Base-by-base conservation (phyloP, 306 rosid genomes). In the Echinosophora koreensis region DNA sequence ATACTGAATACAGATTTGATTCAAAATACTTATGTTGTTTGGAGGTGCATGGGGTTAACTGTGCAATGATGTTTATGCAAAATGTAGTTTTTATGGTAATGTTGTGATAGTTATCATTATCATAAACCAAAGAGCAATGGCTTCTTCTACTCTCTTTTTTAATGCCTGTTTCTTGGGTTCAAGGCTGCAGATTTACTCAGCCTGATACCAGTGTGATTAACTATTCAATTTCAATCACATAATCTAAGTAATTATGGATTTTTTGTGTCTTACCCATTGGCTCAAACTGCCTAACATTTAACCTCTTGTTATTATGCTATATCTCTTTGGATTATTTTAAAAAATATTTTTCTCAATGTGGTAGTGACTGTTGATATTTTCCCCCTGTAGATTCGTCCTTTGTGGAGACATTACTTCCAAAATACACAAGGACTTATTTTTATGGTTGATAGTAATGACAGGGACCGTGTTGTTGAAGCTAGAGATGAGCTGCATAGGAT, bases 341-440 rank as follows among this genome's bases (percentile, higher is more conserved):
- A 13, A 50, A 16, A 15, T 6, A 7, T 10, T 54, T 32, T 59
- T 60, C 15, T 51, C 52, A 35, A 73, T 22, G 46, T 4, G 2
- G 37, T 22, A 68, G 56, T 82, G 58, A 69, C 77, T 15, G 15
- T 54, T 34, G 17, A 39, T 54, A 7, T 76, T 72, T 62, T 63
- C 60, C 35, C 16, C 71, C 72, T 77, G 75, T 77, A 90, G 97
- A 92, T 92, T 83, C 95, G 97, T 70, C 97, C 97, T 44, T 80
- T 92, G 85, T 90, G 97, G 95, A 90, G 97, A 86, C 97, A 92
- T 80, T 92, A 92, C 88, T 92, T 92, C 87, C 97, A 92, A 79
- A 92, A 89, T 79, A 85, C 88, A 63, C 86, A 85, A 69, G 88
- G 88, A 44, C 88, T 85, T 51, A 85, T 85, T 66, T 92, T 92